These are phyloP conservation scores for Pseudoperonospora humuli DNA, from an alignment of 352 stramenopile genomes.

Conservation along the genomic window DNA sequence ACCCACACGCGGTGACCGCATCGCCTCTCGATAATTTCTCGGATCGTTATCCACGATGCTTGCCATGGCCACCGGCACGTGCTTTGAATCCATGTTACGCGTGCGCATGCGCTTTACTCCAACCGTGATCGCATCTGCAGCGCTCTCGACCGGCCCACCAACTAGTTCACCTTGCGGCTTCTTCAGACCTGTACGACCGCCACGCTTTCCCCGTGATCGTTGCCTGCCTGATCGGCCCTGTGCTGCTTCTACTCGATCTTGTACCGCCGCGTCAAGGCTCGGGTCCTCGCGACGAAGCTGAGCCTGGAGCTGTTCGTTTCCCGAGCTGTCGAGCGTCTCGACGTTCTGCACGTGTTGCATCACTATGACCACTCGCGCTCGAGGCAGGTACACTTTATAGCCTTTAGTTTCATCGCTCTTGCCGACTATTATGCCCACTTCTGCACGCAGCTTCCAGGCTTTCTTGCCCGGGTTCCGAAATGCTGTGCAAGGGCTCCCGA, in stretches of 20 bases:
- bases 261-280: no score
- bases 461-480: constrained; percentile 2
- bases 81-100: background rate
- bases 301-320: no score
- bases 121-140: no score
- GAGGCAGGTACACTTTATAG: constrained; percentile 2
- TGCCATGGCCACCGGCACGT: background rate
- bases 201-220: no score
- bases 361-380: background rate
- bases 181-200: no score
- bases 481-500: constrained; percentile 3
- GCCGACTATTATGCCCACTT: constrained; percentile 1
- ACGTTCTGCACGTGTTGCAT: background rate
- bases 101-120: no score
- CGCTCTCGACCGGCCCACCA: no score
- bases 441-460: background rate
- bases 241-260: no score
- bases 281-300: no score
- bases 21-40: background rate
- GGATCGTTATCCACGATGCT: background rate
- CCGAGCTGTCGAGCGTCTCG: no score
- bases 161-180: no score
- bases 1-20: background rate
- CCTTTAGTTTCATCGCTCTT: constrained; percentile 12
- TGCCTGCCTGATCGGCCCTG: no score